Conservation (phyloP, 306 rosid species). For the Rosa multiflora region DNA sequence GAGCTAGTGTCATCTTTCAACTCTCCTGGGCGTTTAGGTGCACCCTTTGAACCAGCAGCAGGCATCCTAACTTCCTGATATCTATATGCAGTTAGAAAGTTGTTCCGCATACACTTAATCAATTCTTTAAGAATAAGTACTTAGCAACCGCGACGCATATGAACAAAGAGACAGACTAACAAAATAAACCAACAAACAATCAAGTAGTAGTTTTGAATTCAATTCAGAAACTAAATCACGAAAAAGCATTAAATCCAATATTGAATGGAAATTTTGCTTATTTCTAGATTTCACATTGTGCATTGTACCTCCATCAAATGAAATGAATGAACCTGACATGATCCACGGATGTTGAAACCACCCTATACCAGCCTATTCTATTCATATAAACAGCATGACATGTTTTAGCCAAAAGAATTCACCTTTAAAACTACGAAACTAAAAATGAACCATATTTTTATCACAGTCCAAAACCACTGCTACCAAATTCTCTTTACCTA, state of each 20-base stretch:
- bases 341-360: constrained; percentile 4
- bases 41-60: constrained; percentile 81
- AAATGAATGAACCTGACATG: neutral
- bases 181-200: neutral
- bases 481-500: constrained; percentile 1
- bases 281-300: neutral
- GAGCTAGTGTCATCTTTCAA: constrained; percentile 80
- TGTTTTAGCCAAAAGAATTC: neutral
- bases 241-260: neutral
- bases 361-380: neutral
- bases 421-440: neutral
- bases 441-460: neutral
- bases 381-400: neutral
- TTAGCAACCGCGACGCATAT: neutral
- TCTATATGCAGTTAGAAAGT: constrained; percentile 26
- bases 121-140: neutral
- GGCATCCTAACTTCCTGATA: constrained; percentile 95
- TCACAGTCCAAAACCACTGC: neutral
- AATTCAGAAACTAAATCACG: neutral
- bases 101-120: neutral
- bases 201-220: neutral
- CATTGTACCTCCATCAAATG: neutral
- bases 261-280: neutral
- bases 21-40: constrained; percentile 72
- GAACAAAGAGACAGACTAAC: neutral